Evolutionary conservation across 345 rosid species (phyloP).

Genomic region (Pistacia vera): DNA sequence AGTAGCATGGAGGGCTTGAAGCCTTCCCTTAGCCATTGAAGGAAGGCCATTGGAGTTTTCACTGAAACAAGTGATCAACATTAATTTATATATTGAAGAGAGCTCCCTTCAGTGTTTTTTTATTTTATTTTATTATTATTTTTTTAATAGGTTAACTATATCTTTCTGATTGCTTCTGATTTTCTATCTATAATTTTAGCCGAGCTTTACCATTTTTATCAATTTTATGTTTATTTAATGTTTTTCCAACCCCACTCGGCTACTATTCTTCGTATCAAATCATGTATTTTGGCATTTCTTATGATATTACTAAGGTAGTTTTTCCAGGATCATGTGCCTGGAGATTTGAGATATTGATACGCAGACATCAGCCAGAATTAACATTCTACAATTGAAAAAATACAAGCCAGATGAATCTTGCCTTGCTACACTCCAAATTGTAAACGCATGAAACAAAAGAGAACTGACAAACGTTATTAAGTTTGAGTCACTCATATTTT

Average conservation of each 20-base stretch:
- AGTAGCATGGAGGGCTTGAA: constrained; percentile 14
- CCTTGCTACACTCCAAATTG: too few species aligned
- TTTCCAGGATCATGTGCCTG: not conserved
- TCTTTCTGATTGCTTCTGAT: not conserved
- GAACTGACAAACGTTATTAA: too few species aligned
- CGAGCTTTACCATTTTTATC: not conserved
- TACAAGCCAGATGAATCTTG: too few species aligned
- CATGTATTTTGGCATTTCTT: not conserved
- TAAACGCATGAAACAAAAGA: too few species aligned
- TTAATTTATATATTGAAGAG: not conserved
- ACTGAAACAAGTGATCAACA: not conserved
- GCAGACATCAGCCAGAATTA: too few species aligned
- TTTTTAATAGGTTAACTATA: not conserved
- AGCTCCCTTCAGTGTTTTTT: not conserved
- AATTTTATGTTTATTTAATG: not conserved
- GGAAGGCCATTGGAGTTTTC: constrained; percentile 28
- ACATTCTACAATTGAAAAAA: too few species aligned
- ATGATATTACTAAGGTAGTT: not conserved
- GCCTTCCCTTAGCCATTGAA: constrained; percentile 29
- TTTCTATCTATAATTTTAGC: too few species aligned
- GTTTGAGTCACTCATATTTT: too few species aligned
- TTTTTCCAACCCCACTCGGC: not conserved
- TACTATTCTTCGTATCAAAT: not conserved
- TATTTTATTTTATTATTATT: too few species aligned
- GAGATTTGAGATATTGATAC: not conserved